Percentiles rank a stretch among this genome's conserved stretches.
Conservation (phyloP, 164 flowering plant genomes). For the Chloranthus sessilifolius region DNA sequence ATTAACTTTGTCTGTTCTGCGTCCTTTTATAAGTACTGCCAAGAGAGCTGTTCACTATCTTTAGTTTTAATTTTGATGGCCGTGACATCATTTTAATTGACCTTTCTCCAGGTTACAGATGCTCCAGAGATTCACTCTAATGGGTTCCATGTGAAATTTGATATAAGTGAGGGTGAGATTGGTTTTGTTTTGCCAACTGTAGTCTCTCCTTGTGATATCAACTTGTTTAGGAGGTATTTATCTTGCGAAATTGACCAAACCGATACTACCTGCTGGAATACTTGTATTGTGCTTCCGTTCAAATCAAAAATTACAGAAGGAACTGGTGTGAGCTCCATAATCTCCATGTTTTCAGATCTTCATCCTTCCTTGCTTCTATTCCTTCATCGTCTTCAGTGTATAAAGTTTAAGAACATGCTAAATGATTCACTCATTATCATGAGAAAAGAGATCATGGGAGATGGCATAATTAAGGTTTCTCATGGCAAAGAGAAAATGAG, state of each 20-base stretch:
- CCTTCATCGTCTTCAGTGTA: conserved; percentile 86
- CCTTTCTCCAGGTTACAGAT: conserved; percentile 73
- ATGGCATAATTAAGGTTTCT: conserved; percentile 73
- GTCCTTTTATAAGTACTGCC: too few relatives aligned
- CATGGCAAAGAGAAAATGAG: conserved; percentile 69
- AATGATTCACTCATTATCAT: conserved; percentile 52
- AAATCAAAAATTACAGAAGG: conserved; percentile 40
- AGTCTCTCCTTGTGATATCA: conserved; percentile 63
- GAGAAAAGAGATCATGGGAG: conserved; percentile 63
- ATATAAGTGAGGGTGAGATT: conserved; percentile 83
- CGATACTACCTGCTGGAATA: conserved; percentile 54
- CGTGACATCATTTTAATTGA: conserved; percentile 9
- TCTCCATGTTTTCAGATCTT: conserved; percentile 86
- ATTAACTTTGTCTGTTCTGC: too few relatives aligned
- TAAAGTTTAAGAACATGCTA: conserved; percentile 60
- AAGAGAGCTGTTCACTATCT: too few relatives aligned
- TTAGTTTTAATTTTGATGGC: too few relatives aligned
- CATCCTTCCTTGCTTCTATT: conserved; percentile 90
- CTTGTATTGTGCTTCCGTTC: conserved; percentile 92
- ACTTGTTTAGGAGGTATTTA: conserved; percentile 29
- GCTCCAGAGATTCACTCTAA: conserved; percentile 99
- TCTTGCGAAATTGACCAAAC: conserved; percentile 27
- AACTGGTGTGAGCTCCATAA: conserved; percentile 36
- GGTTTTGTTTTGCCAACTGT: conserved; percentile 92
- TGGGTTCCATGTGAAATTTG: conserved; percentile 95